Evolutionary conservation across 2,329 filamentous ascomycete species (phyloP).

Genomic region (Aspergillus sp.): DNA sequence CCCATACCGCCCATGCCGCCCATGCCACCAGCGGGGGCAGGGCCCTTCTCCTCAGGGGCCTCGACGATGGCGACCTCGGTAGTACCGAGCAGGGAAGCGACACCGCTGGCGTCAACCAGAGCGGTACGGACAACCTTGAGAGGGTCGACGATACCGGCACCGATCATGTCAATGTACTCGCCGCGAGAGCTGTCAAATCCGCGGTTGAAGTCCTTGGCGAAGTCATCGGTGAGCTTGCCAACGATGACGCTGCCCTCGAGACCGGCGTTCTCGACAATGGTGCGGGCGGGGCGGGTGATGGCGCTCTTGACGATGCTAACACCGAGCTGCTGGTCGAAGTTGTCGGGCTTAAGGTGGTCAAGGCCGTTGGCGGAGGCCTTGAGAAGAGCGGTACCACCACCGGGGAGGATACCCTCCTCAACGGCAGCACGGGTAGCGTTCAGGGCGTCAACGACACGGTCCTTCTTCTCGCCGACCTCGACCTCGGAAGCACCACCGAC

Average conservation of each 20-base stretch:
- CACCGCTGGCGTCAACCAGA: slow-evolving; percentile 89
- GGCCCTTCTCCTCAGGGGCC: slow-evolving; percentile 83
- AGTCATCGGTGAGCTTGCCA: slow-evolving; percentile 96
- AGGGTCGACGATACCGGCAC: slow-evolving; percentile 92
- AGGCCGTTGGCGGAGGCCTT: slow-evolving; percentile 94
- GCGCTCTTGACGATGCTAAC: slow-evolving; percentile 96
- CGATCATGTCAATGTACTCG: slow-evolving; percentile 98
- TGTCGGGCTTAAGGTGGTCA: slow-evolving; percentile 73
- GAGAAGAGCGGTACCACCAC: slow-evolving; percentile 95
- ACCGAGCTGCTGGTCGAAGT: slow-evolving; percentile 99
- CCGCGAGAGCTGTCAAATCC: slow-evolving; percentile 95
- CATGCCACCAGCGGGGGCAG: slow-evolving; percentile 49
- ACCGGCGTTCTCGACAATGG: slow-evolving; percentile 96
- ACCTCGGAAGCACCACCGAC: slow-evolving; percentile 96
- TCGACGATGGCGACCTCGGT: slow-evolving; percentile 98
- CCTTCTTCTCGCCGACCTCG: slow-evolving; percentile 99
- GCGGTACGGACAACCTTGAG: slow-evolving; percentile 99
- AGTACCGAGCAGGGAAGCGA: slow-evolving; percentile 93
- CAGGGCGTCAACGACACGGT: slow-evolving; percentile 95
- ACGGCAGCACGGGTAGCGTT: slow-evolving; percentile 98
- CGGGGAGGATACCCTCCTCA: slow-evolving; percentile 97
- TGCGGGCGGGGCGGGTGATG: slow-evolving; percentile 90
- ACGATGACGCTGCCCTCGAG: slow-evolving; percentile 93
- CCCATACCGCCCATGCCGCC: slow-evolving; percentile 59
- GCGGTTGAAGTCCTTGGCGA: slow-evolving; percentile 89